These are phyloP conservation scores for Aspergillus sparsus DNA, from an alignment of 495 filamentous ascomycete species.

Conservation along the genomic window DNA sequence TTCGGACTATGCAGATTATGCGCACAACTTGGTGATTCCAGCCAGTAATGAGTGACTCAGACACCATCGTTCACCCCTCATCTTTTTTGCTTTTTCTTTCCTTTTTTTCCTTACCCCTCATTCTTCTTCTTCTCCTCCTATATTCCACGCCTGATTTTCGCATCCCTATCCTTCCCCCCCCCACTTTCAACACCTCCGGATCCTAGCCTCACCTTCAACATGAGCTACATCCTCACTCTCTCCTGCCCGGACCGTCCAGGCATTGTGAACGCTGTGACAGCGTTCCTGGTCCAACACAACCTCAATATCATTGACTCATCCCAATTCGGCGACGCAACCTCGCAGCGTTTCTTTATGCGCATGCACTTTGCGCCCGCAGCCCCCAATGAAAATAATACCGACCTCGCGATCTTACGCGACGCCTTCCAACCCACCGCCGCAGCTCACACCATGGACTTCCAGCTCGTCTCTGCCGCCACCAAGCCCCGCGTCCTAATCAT, in stretches of 20 bases:
- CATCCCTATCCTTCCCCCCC: too few relatives aligned
- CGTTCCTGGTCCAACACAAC: conserved; percentile 62
- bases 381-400: conserved; percentile 35
- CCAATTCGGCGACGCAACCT: conserved; percentile 68
- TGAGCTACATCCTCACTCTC: conserved; percentile 70
- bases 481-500: conserved; percentile 75
- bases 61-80: conserved; percentile 1
- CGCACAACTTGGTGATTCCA: neutral
- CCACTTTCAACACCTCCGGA: conserved; percentile 36
- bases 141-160: too few relatives aligned
- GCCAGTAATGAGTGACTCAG: neutral
- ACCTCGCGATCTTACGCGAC: conserved; percentile 40
- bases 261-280: conserved; percentile 76
- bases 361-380: conserved; percentile 62
- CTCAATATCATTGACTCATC: conserved; percentile 74
- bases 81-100: neutral
- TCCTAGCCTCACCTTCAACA: conserved; percentile 24
- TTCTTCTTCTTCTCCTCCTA: too few relatives aligned
- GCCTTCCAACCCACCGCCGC: conserved; percentile 57
- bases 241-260: conserved; percentile 74
- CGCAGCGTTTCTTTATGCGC: conserved; percentile 75
- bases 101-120: neutral
- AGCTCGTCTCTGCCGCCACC: conserved; percentile 58
- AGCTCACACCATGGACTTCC: conserved; percentile 61
- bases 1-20: neutral